A percentile compares a stretch with the other conserved stretches of the same genome.
Evolutionary conservation across 163 green algal genomes (phyloP).

Genomic region (Scenedesmus sp.): DNA sequence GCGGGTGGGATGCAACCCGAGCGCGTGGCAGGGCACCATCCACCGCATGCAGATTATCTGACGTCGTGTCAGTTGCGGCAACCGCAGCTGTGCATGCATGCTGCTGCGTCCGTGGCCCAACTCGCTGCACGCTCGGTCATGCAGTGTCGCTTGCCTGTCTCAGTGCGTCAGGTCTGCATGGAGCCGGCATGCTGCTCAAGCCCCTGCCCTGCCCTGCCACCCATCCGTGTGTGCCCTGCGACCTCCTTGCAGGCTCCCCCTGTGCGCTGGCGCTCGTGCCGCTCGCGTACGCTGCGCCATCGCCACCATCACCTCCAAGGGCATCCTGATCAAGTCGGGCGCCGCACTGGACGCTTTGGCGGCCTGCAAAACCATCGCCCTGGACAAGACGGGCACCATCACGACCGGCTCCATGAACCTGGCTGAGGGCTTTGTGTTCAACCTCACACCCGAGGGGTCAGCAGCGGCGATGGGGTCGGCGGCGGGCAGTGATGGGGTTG

Average conservation of each 20-base stretch:
- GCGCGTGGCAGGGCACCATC: no score
- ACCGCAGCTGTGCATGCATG: neutral
- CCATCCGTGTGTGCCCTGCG: no score
- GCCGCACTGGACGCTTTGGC: constrained; percentile 90
- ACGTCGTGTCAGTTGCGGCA: no score
- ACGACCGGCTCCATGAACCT: constrained; percentile 89
- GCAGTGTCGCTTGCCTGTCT: no score
- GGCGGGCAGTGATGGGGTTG: neutral
- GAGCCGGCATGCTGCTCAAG: no score
- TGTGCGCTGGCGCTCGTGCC: constrained; percentile 96
- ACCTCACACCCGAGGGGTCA: constrained; percentile 9
- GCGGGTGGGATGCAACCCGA: no score
- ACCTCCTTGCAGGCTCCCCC: constrained; percentile 77
- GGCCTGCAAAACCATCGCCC: constrained; percentile 80
- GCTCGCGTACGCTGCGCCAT: constrained; percentile 97
- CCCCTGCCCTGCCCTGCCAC: no score
- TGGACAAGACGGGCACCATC: constrained; percentile 99
- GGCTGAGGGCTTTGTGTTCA: constrained; percentile 65
- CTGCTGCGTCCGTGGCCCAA: neutral
- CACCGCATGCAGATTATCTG: neutral
- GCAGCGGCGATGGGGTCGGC: constrained; percentile 21
- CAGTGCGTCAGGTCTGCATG: no score
- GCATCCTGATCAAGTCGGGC: constrained; percentile 91
- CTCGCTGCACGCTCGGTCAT: no score
- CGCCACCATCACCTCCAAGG: constrained; percentile 80